Evolutionary conservation across 352 stramenopile genomes (phyloP).

Genomic region (Blastocystis sp.): DNA sequence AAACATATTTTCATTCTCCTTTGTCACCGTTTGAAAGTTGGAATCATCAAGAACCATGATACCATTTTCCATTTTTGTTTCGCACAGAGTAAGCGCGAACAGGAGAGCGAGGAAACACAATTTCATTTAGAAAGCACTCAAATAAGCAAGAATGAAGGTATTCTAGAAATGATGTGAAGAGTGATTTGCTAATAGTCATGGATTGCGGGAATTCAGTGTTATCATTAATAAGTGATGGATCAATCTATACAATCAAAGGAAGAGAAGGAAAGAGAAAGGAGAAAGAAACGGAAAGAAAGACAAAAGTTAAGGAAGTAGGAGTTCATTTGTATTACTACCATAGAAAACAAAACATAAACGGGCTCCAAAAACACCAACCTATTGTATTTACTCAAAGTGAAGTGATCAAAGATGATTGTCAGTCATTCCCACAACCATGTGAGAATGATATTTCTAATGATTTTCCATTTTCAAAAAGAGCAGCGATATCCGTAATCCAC

Average conservation of each 20-base stretch:
- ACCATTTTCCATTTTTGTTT: slow-evolving; percentile 25
- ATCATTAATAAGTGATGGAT: background rate
- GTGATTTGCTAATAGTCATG: slow-evolving; percentile 14
- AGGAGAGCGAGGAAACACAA: background rate
- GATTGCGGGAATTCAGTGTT: background rate
- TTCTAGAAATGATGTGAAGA: background rate
- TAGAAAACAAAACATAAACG: slow-evolving; percentile 11
- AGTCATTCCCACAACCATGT: background rate
- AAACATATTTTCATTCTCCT: slow-evolving; percentile 27
- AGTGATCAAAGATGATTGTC: background rate
- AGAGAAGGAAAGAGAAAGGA: slow-evolving; percentile 33
- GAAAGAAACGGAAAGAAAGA: slow-evolving; percentile 31
- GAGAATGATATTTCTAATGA: background rate
- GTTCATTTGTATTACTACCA: background rate
- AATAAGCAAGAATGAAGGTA: background rate
- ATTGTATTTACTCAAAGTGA: slow-evolving; percentile 39
- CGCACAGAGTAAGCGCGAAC: background rate
- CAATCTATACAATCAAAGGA: background rate
- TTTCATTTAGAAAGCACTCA: background rate
- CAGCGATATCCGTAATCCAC: background rate
- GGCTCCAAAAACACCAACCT: background rate
- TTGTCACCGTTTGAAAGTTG: slow-evolving; percentile 17
- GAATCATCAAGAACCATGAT: slow-evolving; percentile 31
- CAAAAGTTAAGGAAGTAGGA: slow-evolving; percentile 36
- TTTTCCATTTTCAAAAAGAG: background rate